phyloP scores from a whole-genome alignment of 2,329 filamentous ascomycete genomes.

The Dothiorella sarmentorum region DNA sequence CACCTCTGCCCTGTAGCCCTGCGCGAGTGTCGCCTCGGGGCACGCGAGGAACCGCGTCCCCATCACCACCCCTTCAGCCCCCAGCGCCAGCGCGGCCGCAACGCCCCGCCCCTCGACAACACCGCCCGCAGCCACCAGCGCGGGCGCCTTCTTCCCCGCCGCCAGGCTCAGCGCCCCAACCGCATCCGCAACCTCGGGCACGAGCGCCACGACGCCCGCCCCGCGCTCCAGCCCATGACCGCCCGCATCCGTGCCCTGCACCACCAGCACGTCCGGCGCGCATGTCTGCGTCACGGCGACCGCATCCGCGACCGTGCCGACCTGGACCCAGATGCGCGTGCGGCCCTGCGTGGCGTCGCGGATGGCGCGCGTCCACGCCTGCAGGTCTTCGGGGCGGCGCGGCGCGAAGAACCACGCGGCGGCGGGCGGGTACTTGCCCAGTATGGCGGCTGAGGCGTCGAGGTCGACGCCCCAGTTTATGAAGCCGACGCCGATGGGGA shows the following conservation, averaged over 20 bases:
- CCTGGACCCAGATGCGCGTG: conserved; percentile 57
- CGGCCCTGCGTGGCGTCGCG: conserved; percentile 31
- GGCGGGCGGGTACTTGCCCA: conserved; percentile 53
- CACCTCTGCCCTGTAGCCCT: conserved; percentile 48
- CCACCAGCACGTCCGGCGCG: conserved; percentile 56
- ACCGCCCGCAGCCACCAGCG: conserved; percentile 57
- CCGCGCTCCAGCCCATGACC: conserved; percentile 59
- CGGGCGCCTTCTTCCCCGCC: conserved; percentile 25
- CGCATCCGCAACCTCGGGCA: conserved; percentile 56
- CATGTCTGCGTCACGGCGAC: conserved; percentile 47
- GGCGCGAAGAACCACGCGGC: conserved; percentile 68
- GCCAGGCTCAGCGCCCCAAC: conserved; percentile 31
- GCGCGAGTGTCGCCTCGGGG: conserved; percentile 45
- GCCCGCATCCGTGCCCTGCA: conserved; percentile 63
- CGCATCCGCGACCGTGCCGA: conserved; percentile 58
- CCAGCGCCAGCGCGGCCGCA: conserved; percentile 54
- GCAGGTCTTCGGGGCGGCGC: conserved; percentile 37
- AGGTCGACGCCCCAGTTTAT: conserved; percentile 52
- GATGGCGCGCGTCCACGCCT: conserved; percentile 31
- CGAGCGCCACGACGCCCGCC: conserved; percentile 53
- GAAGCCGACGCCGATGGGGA: conserved; percentile 61
- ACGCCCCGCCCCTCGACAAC: conserved; percentile 56
- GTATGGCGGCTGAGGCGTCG: conserved; percentile 47
- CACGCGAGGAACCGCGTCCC: conserved; percentile 62
- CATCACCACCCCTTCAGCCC: conserved; percentile 53